These are phyloP conservation scores for Lipomyces sp. DNA, from an alignment of 805 yeast genomes.

Conservation along the genomic window DNA sequence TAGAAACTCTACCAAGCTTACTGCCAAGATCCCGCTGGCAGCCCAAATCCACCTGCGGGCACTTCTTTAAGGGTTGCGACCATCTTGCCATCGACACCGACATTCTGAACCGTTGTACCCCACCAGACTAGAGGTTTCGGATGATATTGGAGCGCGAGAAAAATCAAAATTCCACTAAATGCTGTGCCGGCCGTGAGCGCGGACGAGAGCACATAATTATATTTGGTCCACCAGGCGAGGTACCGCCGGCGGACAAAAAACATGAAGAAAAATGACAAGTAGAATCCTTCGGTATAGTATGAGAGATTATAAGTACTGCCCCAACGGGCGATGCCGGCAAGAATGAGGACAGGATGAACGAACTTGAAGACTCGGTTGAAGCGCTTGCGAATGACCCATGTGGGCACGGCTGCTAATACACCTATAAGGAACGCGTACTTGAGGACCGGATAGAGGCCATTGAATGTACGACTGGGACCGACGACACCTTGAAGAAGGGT, in stretches of 20 bases:
- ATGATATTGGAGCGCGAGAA: slow-evolving; percentile 53
- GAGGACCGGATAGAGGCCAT: slow-evolving; percentile 34
- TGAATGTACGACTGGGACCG: slow-evolving; percentile 40
- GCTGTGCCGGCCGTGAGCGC: slow-evolving; percentile 72
- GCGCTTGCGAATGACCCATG: slow-evolving; percentile 27
- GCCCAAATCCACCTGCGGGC: slow-evolving; percentile 34
- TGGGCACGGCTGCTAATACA: slow-evolving; percentile 26
- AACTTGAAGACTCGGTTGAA: slow-evolving; percentile 17
- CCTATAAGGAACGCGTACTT: slow-evolving; percentile 40
- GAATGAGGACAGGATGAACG: slow-evolving; percentile 36
- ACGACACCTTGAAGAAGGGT: slow-evolving; percentile 40
- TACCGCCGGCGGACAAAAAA: slow-evolving; percentile 60
- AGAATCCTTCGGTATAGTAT: slow-evolving; percentile 50
- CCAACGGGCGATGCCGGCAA: slow-evolving; percentile 36
- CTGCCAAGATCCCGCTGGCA: slow-evolving; percentile 45
- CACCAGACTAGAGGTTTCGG: slow-evolving; percentile 56
- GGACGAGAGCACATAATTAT: slow-evolving; percentile 67
- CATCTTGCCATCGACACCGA: slow-evolving; percentile 32
- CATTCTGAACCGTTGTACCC: slow-evolving; percentile 53
- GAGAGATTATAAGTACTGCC: slow-evolving; percentile 32
- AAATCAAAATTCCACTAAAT: slow-evolving; percentile 62
- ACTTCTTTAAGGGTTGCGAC: slow-evolving; percentile 14
- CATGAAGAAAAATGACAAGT: slow-evolving; percentile 58
- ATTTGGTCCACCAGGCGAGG: slow-evolving; percentile 75
- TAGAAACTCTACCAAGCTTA: slow-evolving; percentile 45